phyloP scores from a whole-genome alignment of 306 rosid species.

The Vachellia collinsii region DNA sequence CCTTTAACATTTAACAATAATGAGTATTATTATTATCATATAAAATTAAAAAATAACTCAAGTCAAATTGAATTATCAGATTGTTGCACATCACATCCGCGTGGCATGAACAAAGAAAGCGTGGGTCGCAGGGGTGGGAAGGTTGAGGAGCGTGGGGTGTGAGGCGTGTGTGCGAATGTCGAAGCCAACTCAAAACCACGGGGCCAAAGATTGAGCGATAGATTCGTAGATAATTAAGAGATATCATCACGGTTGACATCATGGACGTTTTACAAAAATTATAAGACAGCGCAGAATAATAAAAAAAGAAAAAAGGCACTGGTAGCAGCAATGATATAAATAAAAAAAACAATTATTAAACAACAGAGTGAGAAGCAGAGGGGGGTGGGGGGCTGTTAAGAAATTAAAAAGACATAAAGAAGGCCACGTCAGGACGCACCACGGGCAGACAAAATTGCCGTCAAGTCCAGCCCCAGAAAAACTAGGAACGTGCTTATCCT shows the following conservation, averaged over 20 bases:
- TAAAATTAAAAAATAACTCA: too few relatives aligned
- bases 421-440: conserved; percentile 43
- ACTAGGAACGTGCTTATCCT: conserved; percentile 23
- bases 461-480: conserved; percentile 31
- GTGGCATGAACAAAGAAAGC: not conserved
- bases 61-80: too few relatives aligned
- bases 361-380: not conserved
- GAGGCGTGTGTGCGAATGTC: conserved; percentile 32
- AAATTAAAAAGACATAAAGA: not conserved
- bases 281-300: too few relatives aligned
- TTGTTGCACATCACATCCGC: too few relatives aligned
- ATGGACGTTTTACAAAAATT: conserved; percentile 4
- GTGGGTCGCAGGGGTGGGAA: not conserved
- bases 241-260: conserved; percentile 57
- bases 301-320: too few relatives aligned
- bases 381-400: not conserved
- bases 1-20: too few relatives aligned
- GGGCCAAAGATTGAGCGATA: conserved; percentile 49
- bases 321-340: not conserved
- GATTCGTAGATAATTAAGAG: conserved; percentile 43
- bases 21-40: too few relatives aligned
- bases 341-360: not conserved
- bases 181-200: conserved; percentile 44
- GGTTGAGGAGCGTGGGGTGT: conserved; percentile 43
- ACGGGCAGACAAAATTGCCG: conserved; percentile 37